These are phyloP conservation scores for Camptophora hylomeconis DNA, from an alignment of 2,329 filamentous ascomycete genomes.

Conservation along the genomic window DNA sequence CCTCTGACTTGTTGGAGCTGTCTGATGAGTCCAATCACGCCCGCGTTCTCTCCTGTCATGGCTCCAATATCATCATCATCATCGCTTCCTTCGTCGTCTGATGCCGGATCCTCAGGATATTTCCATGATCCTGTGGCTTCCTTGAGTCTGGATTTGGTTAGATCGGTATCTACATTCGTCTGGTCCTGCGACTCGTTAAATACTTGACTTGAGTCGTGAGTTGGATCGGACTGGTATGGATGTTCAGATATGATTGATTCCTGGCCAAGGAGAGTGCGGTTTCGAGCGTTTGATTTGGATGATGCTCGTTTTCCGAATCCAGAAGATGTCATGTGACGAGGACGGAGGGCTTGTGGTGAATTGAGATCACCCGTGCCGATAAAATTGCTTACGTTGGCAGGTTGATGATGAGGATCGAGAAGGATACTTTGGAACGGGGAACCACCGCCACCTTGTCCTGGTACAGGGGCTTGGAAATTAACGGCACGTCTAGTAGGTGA, in stretches of 20 bases:
- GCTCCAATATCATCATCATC: constrained; percentile 36
- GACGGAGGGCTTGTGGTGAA: constrained; percentile 8
- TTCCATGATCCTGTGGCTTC: constrained; percentile 27
- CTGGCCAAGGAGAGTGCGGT: constrained; percentile 6
- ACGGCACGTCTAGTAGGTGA: constrained; percentile 8
- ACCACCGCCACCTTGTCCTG: constrained; percentile 13
- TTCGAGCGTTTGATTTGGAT: constrained; percentile 1
- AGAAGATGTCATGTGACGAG: constrained; percentile 3
- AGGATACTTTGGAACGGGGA: constrained; percentile 31
- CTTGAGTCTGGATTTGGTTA: constrained; percentile 2
- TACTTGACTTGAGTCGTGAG: not conserved
- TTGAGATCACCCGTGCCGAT: too few species aligned
- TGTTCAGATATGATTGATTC: constrained; percentile 1
- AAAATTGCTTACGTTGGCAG: constrained; percentile 26
- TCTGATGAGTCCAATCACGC: constrained; percentile 52
- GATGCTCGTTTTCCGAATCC: constrained; percentile 2
- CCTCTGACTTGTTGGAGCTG: constrained; percentile 53
- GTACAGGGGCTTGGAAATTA: constrained; percentile 5
- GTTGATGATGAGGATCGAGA: constrained; percentile 35
- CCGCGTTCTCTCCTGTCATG: constrained; percentile 32
- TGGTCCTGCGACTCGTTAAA: not conserved
- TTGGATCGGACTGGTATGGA: not conserved
- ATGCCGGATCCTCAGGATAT: constrained; percentile 18
- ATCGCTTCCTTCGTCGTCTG: constrained; percentile 29
- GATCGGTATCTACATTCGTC: constrained; percentile 1